Conservation (phyloP, 768 basidiomycete genomes). For the Xanthoconium stramineum region DNA sequence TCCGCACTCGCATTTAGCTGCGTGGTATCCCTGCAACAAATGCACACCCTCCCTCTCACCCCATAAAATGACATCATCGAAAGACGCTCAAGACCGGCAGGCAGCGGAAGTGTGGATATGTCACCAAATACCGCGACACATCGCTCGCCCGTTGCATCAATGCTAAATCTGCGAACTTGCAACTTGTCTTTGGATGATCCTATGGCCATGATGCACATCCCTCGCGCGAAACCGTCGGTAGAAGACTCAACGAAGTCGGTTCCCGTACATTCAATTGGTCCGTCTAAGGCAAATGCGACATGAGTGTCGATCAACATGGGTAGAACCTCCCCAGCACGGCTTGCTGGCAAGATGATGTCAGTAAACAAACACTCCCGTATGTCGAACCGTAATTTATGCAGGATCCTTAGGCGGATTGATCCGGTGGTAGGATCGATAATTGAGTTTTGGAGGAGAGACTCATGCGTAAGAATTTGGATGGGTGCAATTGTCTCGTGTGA, state of each 20-base stretch:
- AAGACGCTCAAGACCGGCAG: background rate
- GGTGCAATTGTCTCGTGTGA: background rate
- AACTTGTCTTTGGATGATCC: no score
- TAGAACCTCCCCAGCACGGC: background rate
- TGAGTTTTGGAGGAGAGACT: background rate
- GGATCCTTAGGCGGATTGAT: background rate
- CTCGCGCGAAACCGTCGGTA: background rate
- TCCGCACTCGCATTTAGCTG: no score
- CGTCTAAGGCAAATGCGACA: background rate
- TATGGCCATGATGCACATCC: background rate
- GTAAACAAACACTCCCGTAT: background rate
- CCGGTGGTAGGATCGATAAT: background rate
- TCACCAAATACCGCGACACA: background rate
- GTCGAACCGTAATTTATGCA: no score
- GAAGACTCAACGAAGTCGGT: background rate
- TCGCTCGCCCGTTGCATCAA: background rate
- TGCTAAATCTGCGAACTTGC: background rate
- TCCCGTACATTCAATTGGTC: background rate
- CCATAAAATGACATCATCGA: background rate
- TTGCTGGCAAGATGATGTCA: background rate
- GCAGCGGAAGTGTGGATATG: background rate
- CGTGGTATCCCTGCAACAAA: no score
- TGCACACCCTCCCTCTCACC: background rate
- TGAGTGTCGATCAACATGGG: background rate
- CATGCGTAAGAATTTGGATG: no score